These are phyloP conservation scores for Funneliformis geosporum DNA, from an alignment of 192 early-diverging fungal species.

Conservation along the genomic window DNA sequence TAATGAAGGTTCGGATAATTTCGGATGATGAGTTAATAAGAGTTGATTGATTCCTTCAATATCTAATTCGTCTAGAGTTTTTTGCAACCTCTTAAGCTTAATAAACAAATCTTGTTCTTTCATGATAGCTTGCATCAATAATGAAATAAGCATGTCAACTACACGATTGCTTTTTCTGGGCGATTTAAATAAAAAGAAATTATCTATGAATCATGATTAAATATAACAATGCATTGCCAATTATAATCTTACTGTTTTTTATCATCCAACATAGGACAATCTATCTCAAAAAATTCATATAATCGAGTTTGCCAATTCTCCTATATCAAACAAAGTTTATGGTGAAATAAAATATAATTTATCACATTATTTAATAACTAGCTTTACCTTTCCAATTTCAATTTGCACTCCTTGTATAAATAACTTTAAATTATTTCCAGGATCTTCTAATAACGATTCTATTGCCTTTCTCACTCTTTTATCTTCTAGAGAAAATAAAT, in stretches of 20 bases:
- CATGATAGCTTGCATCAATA: conserved; percentile 46
- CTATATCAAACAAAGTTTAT: neutral
- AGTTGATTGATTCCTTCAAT: conserved; percentile 54
- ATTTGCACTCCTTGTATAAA: conserved; percentile 47
- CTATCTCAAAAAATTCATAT: conserved; percentile 4
- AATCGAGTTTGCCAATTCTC: neutral
- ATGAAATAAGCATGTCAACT: conserved; percentile 26
- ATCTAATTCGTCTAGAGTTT: conserved; percentile 55
- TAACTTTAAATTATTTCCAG: conserved; percentile 59
- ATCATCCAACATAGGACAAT: neutral
- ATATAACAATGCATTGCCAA: neutral
- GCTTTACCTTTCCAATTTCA: conserved; percentile 26
- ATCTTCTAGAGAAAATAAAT: conserved; percentile 55
- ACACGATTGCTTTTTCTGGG: neutral
- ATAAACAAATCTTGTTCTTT: conserved; percentile 48
- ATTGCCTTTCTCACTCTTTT: conserved; percentile 43
- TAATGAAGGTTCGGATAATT: conserved; percentile 36
- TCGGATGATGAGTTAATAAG: neutral
- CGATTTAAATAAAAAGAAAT: conserved; percentile 1
- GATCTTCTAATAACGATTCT: conserved; percentile 39
- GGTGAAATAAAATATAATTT: neutral
- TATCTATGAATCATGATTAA: neutral
- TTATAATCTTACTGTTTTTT: neutral
- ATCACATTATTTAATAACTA: neutral
- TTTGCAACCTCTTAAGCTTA: conserved; percentile 51